Conservation (phyloP, 305 asterid species). For the Fraxinus ornus region DNA sequence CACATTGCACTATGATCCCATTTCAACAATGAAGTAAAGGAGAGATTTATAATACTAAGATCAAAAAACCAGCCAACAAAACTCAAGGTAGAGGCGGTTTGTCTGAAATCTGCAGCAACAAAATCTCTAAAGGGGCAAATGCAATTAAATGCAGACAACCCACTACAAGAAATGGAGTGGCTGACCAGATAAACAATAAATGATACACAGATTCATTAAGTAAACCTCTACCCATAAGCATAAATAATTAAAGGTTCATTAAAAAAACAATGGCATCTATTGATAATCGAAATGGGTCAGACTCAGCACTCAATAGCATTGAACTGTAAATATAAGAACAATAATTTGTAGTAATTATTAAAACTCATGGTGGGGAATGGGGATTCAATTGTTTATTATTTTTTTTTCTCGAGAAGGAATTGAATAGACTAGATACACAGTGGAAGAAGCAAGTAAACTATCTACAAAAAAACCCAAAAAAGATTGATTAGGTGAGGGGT, state of each 20-base stretch:
- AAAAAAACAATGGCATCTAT: neutral
- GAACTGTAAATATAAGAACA: neutral
- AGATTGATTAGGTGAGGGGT: neutral
- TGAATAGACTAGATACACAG: neutral
- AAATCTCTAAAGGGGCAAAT: neutral
- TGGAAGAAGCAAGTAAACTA: neutral
- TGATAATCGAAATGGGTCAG: neutral
- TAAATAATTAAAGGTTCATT: neutral
- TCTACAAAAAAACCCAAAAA: neutral
- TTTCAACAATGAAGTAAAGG: no score
- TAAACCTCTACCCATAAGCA: neutral
- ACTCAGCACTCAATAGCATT: neutral
- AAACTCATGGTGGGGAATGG: conserved; percentile 20
- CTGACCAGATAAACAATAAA: neutral
- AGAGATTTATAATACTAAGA: neutral
- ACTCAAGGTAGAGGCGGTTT: neutral
- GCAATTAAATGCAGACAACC: conserved; percentile 1
- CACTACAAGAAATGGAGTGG: conserved; percentile 4
- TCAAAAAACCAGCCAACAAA: neutral
- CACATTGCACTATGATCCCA: neutral
- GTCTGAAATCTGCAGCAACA: neutral
- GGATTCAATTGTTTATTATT: neutral
- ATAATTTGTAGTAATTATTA: conserved; percentile 14
- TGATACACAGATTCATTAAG: neutral
- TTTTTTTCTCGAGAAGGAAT: neutral